These are phyloP conservation scores for Globisporangium megalacanthum DNA, from an alignment of 352 stramenopile genomes.

Conservation along the genomic window DNA sequence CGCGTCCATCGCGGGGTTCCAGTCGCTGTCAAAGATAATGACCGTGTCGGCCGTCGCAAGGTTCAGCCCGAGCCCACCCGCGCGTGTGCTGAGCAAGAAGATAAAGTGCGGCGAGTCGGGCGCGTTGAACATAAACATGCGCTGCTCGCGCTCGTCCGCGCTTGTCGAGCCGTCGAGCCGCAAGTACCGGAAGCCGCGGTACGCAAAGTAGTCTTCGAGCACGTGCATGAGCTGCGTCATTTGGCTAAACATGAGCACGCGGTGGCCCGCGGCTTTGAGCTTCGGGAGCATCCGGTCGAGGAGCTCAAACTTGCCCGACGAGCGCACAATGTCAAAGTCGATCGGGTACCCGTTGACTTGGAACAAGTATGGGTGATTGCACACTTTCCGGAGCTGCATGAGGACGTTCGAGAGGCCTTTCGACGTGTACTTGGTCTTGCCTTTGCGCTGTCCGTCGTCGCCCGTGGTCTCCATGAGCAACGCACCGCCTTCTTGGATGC, in stretches of 20 bases:
- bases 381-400: conserved; percentile 88
- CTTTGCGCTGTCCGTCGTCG: conserved; percentile 53
- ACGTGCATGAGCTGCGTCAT: conserved; percentile 91
- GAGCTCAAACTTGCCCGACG: conserved; percentile 92
- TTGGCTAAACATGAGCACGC: conserved; percentile 89
- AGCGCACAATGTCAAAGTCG: conserved; percentile 83
- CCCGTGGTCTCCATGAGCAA: conserved; percentile 75
- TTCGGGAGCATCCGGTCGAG: conserved; percentile 96
- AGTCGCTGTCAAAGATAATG: conserved; percentile 99
- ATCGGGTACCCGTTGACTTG: conserved; percentile 81
- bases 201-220: conserved; percentile 88
- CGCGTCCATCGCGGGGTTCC: conserved; percentile 97
- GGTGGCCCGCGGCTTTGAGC: conserved; percentile 90
- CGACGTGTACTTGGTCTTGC: conserved; percentile 79
- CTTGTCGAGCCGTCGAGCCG: conserved; percentile 95
- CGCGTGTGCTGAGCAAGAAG: conserved; percentile 97
- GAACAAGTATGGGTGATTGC: conserved; percentile 88
- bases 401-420: conserved; percentile 85
- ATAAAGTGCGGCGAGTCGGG: conserved; percentile 89
- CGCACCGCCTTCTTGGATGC: conserved; percentile 84
- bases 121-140: conserved; percentile 98
- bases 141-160: conserved; percentile 94
- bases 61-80: conserved; percentile 97
- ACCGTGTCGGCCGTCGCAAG: conserved; percentile 98
- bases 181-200: conserved; percentile 91